Conservation (phyloP, 2,329 filamentous ascomycete genomes). For the Epichloe brachyelytri region DNA sequence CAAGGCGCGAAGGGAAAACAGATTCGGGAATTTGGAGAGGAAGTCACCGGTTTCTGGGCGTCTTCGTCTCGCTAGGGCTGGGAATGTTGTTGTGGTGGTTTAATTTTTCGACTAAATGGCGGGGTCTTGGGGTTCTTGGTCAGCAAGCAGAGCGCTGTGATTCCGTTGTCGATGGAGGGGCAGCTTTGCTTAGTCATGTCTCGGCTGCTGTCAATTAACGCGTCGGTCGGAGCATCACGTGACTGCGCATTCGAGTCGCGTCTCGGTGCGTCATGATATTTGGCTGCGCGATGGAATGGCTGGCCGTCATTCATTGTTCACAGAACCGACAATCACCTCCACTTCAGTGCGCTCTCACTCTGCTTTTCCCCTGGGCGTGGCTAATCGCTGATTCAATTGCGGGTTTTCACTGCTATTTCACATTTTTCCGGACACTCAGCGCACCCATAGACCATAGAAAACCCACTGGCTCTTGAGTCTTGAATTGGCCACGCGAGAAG, state of each 20-base stretch:
- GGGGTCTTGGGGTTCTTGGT: too few relatives aligned
- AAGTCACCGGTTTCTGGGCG: constrained; percentile 1
- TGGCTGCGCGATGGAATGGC: constrained; percentile 4
- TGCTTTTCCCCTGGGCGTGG: background rate
- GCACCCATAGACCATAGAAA: background rate
- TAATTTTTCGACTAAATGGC: too few relatives aligned
- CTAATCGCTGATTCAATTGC: background rate
- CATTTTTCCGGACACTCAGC: background rate
- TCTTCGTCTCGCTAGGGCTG: constrained; percentile 4
- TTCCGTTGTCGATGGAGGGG: background rate
- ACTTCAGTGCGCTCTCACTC: constrained; percentile 1
- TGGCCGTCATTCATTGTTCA: background rate
- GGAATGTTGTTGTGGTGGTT: background rate
- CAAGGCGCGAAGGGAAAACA: constrained; percentile 30
- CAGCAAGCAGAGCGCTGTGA: background rate
- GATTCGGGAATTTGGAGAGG: constrained; percentile 18
- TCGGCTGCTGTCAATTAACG: constrained; percentile 1
- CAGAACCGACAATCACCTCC: background rate
- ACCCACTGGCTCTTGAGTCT: background rate
- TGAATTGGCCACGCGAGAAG: background rate
- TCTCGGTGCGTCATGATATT: constrained; percentile 16
- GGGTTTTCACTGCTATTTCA: background rate
- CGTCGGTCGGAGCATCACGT: constrained; percentile 12
- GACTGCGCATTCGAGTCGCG: constrained; percentile 24
- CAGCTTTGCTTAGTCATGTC: constrained; percentile 3